Base-by-base conservation (phyloP, 345 rosid species). In the Erucastrum elatum region DNA sequence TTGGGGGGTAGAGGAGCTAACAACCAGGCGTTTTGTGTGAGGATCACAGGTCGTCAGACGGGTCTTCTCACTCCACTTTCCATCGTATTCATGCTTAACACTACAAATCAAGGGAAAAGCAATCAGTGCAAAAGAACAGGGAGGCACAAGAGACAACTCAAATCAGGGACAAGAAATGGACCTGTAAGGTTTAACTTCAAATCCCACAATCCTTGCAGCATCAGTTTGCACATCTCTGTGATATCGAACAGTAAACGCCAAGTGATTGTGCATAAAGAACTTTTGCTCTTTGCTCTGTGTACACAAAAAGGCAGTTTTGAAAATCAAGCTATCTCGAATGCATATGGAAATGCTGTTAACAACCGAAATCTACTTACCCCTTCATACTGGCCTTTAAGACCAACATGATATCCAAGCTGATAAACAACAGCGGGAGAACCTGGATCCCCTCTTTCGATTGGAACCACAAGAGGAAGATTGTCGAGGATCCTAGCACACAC, bases 401-500 rank as follows among this genome's bases (percentile, higher is more conserved):
- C 99, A 81, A 95, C 85, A 79, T 95, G 97, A 85, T 78, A 95
- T 4, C 99, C 99, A 55, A 92, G 98, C 85, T 95, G 99, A 84
- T 90, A 93, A 46, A 93, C 83, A 15, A 88, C 74, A 66, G 84
- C 58, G 60, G 89, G 82, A 80, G 90, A 70, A 37, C 90, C 98
- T 79, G 86, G 98, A 75, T 93, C 99, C 51, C 71, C 56, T 80
- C 98, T 89, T 59, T 77, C 88, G 5, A 93, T 82, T 27, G 98
- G 98, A 77, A 95, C 93, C 56, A 95, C 99, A n/a, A 95, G 87
- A 60, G 99, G 99, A 72, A 95, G 98, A 80, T 95, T 95, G 83
- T 95, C 99, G 58, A 95, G 94, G 84, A 95, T 95, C 99, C 99
- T 95, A 90, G 51, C 64, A 81, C 72, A 66, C 17, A 33, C 35